A percentile compares a stretch with the other conserved stretches of the same genome.
phyloP scores from a whole-genome alignment of 495 filamentous ascomycete species.

The Polyplosphaeria fusca region DNA sequence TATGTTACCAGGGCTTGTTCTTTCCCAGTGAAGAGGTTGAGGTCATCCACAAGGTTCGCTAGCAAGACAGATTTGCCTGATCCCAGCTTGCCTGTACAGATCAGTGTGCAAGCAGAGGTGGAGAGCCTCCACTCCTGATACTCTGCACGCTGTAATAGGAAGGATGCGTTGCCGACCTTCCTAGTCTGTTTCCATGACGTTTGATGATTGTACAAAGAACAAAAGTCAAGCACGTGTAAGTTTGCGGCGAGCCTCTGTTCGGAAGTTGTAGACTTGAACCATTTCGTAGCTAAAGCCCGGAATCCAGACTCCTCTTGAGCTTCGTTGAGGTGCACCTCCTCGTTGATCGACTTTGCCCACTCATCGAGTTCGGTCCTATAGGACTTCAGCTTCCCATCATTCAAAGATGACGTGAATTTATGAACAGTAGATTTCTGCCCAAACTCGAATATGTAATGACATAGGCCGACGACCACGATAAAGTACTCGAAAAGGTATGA shows the following conservation, averaged over 20 bases:
- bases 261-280: constrained; percentile 29
- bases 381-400: constrained; percentile 37
- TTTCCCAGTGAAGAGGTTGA: no score
- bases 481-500: constrained; percentile 46
- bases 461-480: constrained; percentile 45
- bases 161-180: no score
- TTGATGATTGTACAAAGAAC: constrained; percentile 45
- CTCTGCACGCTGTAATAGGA: no score
- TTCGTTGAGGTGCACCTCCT: constrained; percentile 42
- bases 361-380: constrained; percentile 41
- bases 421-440: constrained; percentile 41
- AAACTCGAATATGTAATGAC: constrained; percentile 41
- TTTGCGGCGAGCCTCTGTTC: constrained; percentile 32
- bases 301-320: constrained; percentile 36
- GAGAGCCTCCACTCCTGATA: no score
- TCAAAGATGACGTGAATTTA: constrained; percentile 38
- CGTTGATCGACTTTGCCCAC: constrained; percentile 44
- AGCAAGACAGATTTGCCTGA: no score
- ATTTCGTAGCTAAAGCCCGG: constrained; percentile 32
- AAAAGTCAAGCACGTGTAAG: constrained; percentile 41
- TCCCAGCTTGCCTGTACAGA: no score
- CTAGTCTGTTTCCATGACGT: no score
- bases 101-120: no score
- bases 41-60: no score
- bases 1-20: no score